A percentile compares a stretch with the other conserved stretches of the same genome.
phyloP scores from a whole-genome alignment of 768 basidiomycete species.

The Termitomyces sp. region DNA sequence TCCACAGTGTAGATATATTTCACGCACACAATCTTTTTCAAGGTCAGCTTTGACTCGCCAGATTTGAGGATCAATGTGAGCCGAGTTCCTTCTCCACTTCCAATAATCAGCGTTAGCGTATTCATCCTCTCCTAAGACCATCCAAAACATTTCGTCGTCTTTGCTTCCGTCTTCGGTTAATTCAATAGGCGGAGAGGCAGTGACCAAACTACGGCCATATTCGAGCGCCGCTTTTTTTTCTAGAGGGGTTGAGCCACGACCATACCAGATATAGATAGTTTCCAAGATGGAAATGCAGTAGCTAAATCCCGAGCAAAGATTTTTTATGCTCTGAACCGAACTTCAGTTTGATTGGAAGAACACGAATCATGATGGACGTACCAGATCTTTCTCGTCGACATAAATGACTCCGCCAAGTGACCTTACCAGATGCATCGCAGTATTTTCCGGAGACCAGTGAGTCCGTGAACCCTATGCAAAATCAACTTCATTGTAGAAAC shows the following conservation, averaged over 20 bases:
- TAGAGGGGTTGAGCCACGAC: slow-evolving; percentile 55
- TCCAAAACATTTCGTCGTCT: slow-evolving; percentile 80
- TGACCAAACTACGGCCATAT: slow-evolving; percentile 52
- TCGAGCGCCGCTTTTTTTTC: slow-evolving; percentile 62
- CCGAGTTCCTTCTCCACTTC: slow-evolving; percentile 58
- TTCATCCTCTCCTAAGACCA: slow-evolving; percentile 72
- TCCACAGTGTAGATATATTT: neutral
- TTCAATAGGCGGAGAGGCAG: slow-evolving; percentile 42
- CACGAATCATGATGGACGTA: slow-evolving; percentile 26
- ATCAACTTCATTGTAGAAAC: neutral
- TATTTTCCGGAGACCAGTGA: slow-evolving; percentile 79
- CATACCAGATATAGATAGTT: slow-evolving; percentile 79
- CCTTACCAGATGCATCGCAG: slow-evolving; percentile 76
- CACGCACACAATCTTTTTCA: slow-evolving; percentile 37
- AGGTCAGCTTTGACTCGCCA: slow-evolving; percentile 54
- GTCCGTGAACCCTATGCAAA: slow-evolving; percentile 55
- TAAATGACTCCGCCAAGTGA: slow-evolving; percentile 43
- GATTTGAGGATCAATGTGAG: slow-evolving; percentile 43
- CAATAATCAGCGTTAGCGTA: slow-evolving; percentile 83
- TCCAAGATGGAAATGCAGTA: slow-evolving; percentile 73
- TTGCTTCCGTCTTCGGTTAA: slow-evolving; percentile 65
- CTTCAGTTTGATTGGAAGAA: neutral
- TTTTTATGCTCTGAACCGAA: slow-evolving; percentile 46
- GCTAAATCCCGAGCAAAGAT: slow-evolving; percentile 82
- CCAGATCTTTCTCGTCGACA: slow-evolving; percentile 74